Evolutionary conservation across 768 basidiomycete species (phyloP).

Genomic region (Imleria badia): DNA sequence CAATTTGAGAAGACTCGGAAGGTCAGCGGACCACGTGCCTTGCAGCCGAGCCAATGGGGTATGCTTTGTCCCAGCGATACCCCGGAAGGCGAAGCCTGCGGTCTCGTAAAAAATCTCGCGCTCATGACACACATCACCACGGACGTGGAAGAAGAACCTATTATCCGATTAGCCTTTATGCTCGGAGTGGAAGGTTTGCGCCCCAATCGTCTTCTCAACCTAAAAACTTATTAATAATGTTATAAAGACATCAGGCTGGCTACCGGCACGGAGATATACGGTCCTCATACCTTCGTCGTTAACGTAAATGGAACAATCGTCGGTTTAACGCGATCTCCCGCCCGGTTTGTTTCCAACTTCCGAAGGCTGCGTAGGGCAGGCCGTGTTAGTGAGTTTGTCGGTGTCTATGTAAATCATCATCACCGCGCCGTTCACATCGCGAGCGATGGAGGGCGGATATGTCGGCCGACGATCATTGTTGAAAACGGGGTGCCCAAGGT

Average conservation of each 20-base stretch:
- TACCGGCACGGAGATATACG: constrained; percentile 95
- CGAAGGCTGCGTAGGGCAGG: constrained; percentile 90
- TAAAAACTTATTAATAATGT: constrained; percentile 14
- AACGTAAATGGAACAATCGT: constrained; percentile 97
- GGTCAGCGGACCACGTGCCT: constrained; percentile 93
- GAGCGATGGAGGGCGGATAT: constrained; percentile 95
- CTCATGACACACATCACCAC: constrained; percentile 99
- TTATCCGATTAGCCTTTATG: constrained; percentile 86
- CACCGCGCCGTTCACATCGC: constrained; percentile 95
- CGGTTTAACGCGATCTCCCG: constrained; percentile 84
- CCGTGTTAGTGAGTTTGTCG: constrained; percentile 93
- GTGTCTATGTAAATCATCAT: constrained; percentile 94
- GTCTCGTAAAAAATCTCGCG: constrained; percentile 96
- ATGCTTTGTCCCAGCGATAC: constrained; percentile 98
- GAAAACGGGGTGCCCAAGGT: constrained; percentile 79
- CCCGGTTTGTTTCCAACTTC: constrained; percentile 86
- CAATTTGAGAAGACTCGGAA: constrained; percentile 99
- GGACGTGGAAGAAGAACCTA: constrained; percentile 94
- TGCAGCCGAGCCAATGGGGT: constrained; percentile 99
- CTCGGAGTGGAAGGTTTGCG: constrained; percentile 91
- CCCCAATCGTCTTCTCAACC: constrained; percentile 8
- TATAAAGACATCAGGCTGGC: constrained; percentile 79
- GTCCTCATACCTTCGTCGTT: constrained; percentile 89
- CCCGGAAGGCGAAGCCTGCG: constrained; percentile 99
- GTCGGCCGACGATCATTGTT: constrained; percentile 96